Evolutionary conservation across 2,329 filamentous ascomycete genomes (phyloP).

Genomic region (Talaromyces pinophilus): DNA sequence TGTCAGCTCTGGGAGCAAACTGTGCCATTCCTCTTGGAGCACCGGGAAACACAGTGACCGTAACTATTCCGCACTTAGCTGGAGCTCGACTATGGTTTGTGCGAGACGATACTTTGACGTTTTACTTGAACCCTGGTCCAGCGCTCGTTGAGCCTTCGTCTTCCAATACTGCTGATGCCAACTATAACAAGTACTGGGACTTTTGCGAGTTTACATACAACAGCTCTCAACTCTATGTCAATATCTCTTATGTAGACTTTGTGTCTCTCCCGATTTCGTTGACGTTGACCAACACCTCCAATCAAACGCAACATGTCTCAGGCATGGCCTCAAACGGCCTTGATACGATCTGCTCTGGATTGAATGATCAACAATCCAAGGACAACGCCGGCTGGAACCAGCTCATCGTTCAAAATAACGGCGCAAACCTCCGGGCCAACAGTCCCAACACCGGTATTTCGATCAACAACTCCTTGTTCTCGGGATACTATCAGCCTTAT

Average conservation of each 20-base stretch:
- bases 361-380: conserved; percentile 56
- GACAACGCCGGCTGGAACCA: conserved; percentile 65
- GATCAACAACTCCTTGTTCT: conserved; percentile 50
- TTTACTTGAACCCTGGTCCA: conserved; percentile 70
- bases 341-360: conserved; percentile 54
- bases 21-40: conserved; percentile 65
- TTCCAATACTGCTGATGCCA: conserved; percentile 64
- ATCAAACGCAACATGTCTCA: conserved; percentile 53
- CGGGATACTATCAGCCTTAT: conserved; percentile 55
- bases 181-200: conserved; percentile 63
- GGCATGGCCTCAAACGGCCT: conserved; percentile 63
- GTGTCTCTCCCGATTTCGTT: conserved; percentile 64
- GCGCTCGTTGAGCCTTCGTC: conserved; percentile 74
- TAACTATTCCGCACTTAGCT: conserved; percentile 69
- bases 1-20: conserved; percentile 55
- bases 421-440: conserved; percentile 44
- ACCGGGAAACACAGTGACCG: conserved; percentile 59
- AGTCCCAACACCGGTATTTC: conserved; percentile 48
- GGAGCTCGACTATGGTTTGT: conserved; percentile 74
- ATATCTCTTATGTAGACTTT: conserved; percentile 77
- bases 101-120: conserved; percentile 61
- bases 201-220: conserved; percentile 73
- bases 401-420: conserved; percentile 53
- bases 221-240: conserved; percentile 61
- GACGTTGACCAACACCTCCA: conserved; percentile 48